These are phyloP conservation scores for Boehmeria nivea DNA, from an alignment of 306 rosid genomes.

Conservation along the genomic window DNA sequence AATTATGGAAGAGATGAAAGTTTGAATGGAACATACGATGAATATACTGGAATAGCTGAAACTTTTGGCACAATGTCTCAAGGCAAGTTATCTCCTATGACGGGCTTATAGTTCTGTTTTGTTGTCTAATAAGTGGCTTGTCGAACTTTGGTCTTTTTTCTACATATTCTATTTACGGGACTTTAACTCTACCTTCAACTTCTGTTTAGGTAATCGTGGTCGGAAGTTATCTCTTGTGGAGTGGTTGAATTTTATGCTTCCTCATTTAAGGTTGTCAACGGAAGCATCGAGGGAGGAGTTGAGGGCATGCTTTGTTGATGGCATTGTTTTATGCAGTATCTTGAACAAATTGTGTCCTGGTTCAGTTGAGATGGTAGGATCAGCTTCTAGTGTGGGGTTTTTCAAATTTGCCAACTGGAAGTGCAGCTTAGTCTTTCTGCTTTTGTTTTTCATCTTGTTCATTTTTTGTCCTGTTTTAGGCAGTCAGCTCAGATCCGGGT, in stretches of 20 bases:
- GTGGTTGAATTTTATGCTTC: slow-evolving; percentile 76
- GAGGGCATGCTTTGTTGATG: slow-evolving; percentile 66
- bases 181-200: slow-evolving; percentile 16
- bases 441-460: slow-evolving; percentile 5
- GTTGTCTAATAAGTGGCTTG: too few species aligned
- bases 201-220: slow-evolving; percentile 47
- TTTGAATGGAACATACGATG: slow-evolving; percentile 34
- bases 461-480: slow-evolving; percentile 36
- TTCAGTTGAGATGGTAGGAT: slow-evolving; percentile 45
- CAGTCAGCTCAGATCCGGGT: slow-evolving; percentile 36
- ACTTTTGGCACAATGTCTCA: slow-evolving; percentile 29
- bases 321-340: slow-evolving; percentile 65
- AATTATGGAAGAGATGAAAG: slow-evolving; percentile 27
- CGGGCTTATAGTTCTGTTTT: background rate
- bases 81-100: slow-evolving; percentile 27
- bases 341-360: slow-evolving; percentile 71
- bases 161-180: slow-evolving; percentile 11
- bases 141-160: slow-evolving; percentile 14
- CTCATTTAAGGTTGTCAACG: slow-evolving; percentile 55
- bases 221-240: slow-evolving; percentile 49
- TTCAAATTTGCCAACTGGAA: too few species aligned
- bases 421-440: slow-evolving; percentile 5
- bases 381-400: background rate
- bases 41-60: slow-evolving; percentile 25
- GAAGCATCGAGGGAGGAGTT: slow-evolving; percentile 77